Evolutionary conservation across 495 filamentous ascomycete genomes (phyloP).

Genomic region (Penicillium desertorum): DNA sequence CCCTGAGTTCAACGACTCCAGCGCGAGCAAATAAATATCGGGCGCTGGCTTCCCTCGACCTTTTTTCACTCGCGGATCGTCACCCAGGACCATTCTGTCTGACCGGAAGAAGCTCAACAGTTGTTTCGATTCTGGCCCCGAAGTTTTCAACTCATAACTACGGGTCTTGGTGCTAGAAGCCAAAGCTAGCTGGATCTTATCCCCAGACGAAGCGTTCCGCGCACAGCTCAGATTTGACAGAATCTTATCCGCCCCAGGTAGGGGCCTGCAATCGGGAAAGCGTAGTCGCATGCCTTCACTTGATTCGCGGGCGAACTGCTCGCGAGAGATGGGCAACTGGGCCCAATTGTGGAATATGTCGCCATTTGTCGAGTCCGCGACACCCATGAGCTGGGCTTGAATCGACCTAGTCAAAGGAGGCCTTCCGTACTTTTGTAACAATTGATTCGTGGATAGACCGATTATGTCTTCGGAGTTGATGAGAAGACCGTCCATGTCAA

Average conservation of each 20-base stretch:
- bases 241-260: slow-evolving; percentile 38
- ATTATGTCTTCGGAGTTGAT: slow-evolving; percentile 47
- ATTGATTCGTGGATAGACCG: slow-evolving; percentile 31
- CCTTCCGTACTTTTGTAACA: slow-evolving; percentile 34
- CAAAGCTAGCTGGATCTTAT: slow-evolving; percentile 19
- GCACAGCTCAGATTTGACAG: slow-evolving; percentile 30
- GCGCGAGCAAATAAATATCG: slow-evolving; percentile 40
- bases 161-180: slow-evolving; percentile 21
- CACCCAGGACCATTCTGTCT: slow-evolving; percentile 31
- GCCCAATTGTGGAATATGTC: slow-evolving; percentile 5
- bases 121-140: slow-evolving; percentile 13
- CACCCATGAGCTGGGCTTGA: slow-evolving; percentile 28
- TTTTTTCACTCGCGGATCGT: slow-evolving; percentile 32
- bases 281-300: slow-evolving; percentile 19
- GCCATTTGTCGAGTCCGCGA: slow-evolving; percentile 16
- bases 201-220: slow-evolving; percentile 8
- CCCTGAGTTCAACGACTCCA: slow-evolving; percentile 31
- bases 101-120: slow-evolving; percentile 18
- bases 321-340: slow-evolving; percentile 31
- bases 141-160: slow-evolving; percentile 22
- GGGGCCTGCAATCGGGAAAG: slow-evolving; percentile 32
- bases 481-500: slow-evolving; percentile 46
- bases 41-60: slow-evolving; percentile 38
- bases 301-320: slow-evolving; percentile 34
- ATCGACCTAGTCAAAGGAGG: slow-evolving; percentile 28